These are phyloP conservation scores for Spathaspora sp. DNA, from an alignment of 805 yeast species.

Conservation along the genomic window DNA sequence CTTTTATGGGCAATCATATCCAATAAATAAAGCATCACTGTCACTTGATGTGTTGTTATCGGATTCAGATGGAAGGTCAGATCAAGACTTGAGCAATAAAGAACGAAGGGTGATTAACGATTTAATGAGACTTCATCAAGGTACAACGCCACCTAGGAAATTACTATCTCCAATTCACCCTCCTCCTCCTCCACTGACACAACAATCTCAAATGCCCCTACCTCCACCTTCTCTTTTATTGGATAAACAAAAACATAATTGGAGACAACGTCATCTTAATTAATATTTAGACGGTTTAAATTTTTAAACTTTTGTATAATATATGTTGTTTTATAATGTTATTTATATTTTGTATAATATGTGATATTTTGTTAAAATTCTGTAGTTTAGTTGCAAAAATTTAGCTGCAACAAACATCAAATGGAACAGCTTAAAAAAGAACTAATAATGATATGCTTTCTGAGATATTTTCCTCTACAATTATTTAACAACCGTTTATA, in stretches of 20 bases:
- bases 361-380: no score
- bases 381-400: no score
- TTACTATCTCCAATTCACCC: not conserved
- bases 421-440: no score
- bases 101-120: constrained; percentile 30
- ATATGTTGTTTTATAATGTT: no score
- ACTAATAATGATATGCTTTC: no score
- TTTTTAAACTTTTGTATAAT: not conserved
- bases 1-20: not conserved
- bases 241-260: not conserved
- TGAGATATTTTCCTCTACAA: no score
- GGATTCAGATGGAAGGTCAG: not conserved
- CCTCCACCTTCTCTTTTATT: not conserved
- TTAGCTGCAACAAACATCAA: no score
- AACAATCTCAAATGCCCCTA: not conserved
- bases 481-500: no score
- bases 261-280: not conserved
- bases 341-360: no score
- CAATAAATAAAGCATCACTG: constrained; percentile 8
- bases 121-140: constrained; percentile 17
- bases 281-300: not conserved
- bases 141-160: not conserved
- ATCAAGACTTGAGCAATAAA: constrained; percentile 22
- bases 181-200: not conserved
- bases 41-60: constrained; percentile 14